Evolutionary conservation across 768 basidiomycete genomes (phyloP), one percentile per base, ranked within the genome.

Genomic region (Trametes meyenii): DNA sequence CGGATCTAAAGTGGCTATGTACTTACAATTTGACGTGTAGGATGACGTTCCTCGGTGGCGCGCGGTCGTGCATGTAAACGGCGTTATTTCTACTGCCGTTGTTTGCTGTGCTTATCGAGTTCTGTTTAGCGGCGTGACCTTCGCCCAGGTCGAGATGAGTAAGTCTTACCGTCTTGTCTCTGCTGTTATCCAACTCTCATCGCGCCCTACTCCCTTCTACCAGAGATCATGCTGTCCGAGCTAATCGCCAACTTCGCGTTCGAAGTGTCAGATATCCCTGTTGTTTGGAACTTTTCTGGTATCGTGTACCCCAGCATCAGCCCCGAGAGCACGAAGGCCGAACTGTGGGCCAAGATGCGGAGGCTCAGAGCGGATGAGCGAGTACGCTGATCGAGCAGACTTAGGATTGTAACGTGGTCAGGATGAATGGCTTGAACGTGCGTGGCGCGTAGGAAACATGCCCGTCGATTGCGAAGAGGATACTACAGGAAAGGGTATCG

Each of bases 171-270:
- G 11, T n/a, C 2, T 16, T 69, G 67, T 1, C 65, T 69, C 21
- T 65, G 67, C 3, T 42, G 71, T 10, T 65, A 67, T 13, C 59
- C 19, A 72, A 6, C 72, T 77, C 21, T 39, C 71, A 51, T 26
- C 23, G 6, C 36, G 17, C 21, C 6, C 13, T 0, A 24, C 2
- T 11, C n/a, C 11, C 61, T 36, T 36, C 6, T 33, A 26, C 21
- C 36, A 74, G 74, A 74, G 60, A 64, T 69, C 38, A 66, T 75
- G 1, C 66, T 75, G 2, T 60, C 67, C n/a, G 64, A 65, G 24
- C 67, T 75, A 6, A 35, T 75, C 12, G 38, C 58, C 11, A 63
- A 66, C 16, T 72, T 73, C 67, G 63, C 61, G 21, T 70, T 75
- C 50, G 68, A 68, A 21, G 63, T 64, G 3, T 35, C 69, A 3